Base-by-base conservation (phyloP, 2,329 filamentous ascomycete species). In the Xylaria sp. region DNA sequence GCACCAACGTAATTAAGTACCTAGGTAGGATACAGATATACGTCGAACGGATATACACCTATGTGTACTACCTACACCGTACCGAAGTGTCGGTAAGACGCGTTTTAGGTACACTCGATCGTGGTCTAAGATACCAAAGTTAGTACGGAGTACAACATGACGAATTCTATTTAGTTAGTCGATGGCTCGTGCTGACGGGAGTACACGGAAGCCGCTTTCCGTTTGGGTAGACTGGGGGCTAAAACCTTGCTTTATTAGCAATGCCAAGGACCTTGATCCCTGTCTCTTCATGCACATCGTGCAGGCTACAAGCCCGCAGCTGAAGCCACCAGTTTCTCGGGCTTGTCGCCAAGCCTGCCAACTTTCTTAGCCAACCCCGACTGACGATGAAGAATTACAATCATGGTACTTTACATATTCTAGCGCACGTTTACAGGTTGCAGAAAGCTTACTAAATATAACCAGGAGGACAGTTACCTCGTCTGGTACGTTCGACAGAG, bases 301-400 rank as follows among this genome's bases (percentile, higher is more conserved):
- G 46, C 65, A 52, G 33, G 46, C 55, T 63, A 59, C 51, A 12
- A 54, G 31, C 25, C 63, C 63, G 69, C 60, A 43, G 60, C 58
- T 70, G 67, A 67, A 67, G 68, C 61, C 43, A 41, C 52, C 66
- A 66, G 51, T 62, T 51, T 62, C 56, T 66, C 60, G 66, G 65
- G 66, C 69, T 64, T 69, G 52, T n/a, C 62, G 67, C 69, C 67
- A 69, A 71, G 67, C 56, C 60, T 71, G 57, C 62, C 63, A 66
- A 69, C 67, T 58, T 57, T 4, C 10, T 56, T 41, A 55, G 52
- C 52, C 28, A 9, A 23, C 28, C 51, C n/a, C n/a, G 25, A 23
- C 4, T 49, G 20, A 20, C 20, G 15, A 49, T 25, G 20, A 49
- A 49, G 20, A 49, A 23, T 25, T n/a, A 48, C 43, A 28, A 28